phyloP scores from a whole-genome alignment of 2,329 filamentous ascomycete genomes.

The Diaporthe ilicicola region DNA sequence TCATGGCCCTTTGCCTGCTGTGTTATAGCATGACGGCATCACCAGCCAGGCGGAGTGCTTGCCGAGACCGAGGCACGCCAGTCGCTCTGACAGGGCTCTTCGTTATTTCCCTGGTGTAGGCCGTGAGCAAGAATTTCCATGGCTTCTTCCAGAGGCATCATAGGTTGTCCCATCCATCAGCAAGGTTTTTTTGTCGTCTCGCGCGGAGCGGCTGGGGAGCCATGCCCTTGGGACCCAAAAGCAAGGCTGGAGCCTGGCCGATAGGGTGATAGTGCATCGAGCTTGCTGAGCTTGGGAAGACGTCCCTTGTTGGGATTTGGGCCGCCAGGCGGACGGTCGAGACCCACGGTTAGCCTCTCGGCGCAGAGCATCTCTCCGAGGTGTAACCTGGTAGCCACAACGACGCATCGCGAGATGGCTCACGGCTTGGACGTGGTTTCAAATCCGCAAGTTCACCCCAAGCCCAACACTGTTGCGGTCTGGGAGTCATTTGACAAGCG shows the following conservation, averaged over 20 bases:
- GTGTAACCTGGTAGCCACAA: constrained; percentile 4
- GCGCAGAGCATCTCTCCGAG: not conserved
- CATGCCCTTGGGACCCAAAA: constrained; percentile 18
- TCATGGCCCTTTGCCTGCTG: not conserved
- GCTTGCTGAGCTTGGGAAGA: constrained; percentile 18
- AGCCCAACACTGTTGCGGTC: not conserved
- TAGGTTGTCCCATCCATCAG: not conserved
- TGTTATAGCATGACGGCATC: constrained; percentile 21
- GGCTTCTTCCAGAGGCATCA: not conserved
- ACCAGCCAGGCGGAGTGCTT: not conserved
- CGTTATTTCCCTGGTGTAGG: not conserved
- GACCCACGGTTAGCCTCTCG: not conserved
- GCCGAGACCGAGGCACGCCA: not conserved
- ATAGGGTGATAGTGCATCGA: constrained; percentile 27
- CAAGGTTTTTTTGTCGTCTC: not conserved
- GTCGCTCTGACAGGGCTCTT: not conserved
- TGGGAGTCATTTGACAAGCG: not conserved
- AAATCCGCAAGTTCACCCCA: not conserved
- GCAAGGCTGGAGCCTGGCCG: constrained; percentile 30
- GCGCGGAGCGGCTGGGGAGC: not conserved
- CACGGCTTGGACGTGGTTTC: not conserved
- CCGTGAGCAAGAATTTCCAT: not conserved
- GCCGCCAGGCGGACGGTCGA: constrained; percentile 13
- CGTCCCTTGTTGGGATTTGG: not conserved
- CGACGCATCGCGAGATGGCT: not conserved